Evolutionary conservation across 2,329 filamentous ascomycete genomes (phyloP), one percentile per base, ranked within the genome.

Genomic region (Colletotrichum shisoi): DNA sequence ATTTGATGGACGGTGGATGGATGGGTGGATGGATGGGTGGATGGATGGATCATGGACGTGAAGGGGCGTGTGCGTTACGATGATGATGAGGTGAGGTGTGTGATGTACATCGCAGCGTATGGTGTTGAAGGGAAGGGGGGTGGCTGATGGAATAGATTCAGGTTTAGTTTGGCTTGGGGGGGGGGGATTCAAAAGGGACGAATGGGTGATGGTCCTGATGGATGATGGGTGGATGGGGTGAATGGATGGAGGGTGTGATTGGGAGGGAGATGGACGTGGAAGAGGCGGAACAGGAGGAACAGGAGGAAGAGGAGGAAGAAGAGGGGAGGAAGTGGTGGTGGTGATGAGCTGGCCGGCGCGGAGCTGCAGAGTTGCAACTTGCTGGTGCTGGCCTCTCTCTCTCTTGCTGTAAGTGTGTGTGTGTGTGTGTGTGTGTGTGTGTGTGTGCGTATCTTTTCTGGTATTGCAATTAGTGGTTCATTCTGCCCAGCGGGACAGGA

Each of bases 271-370:
- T 39, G 31, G 34, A 37, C 21, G 44, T 21, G 34, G 42, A 37
- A 15, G 24, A 21, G 40, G 54, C n/a, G 51, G 12, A 17, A 19
- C 40, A n/a, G 17, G 49, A 42, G 49, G 51, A n/a, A n/a, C n/a
- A n/a, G 40, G 61, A 39, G 51, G 12, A 17, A 13, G 54, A n/a
- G 17, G 49, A 42, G 49, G 51, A 27, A 5, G 24, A 27, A 8
- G 27, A 31, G 27, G 7, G 40, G 61, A 39, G 51, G 12, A 17
- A 13, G 54, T 17, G n/a, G 42, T 51, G 49, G 37, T 59, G n/a
- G 7, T 64, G 60, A 64, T 67, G 64, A 58, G 64, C 61, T 67
- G 61, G 54, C 60, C 21, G 31, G 15, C 59, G 45, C 21, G 60
- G 31, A 63, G 21, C 52, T 40, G 44, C 34, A 52, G 17, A 17